phyloP scores from a whole-genome alignment of 768 basidiomycete species.

The Dioszegia hungarica region DNA sequence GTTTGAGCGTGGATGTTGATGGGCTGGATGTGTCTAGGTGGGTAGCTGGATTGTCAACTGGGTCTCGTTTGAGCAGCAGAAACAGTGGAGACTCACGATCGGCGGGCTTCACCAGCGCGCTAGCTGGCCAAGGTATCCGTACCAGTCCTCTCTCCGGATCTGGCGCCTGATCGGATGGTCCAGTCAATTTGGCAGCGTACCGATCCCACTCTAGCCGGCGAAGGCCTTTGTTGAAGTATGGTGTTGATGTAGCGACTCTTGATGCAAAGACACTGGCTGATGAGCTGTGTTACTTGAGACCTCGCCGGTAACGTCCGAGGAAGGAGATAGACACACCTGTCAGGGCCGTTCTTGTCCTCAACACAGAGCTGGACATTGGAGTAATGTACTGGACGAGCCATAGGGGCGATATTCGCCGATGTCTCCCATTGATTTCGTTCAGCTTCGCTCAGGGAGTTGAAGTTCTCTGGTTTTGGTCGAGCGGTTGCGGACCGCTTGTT shows the following conservation, averaged over 20 bases:
- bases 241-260: constrained; percentile 30
- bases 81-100: background rate
- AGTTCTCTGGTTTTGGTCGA: constrained; percentile 24
- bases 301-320: background rate
- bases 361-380: constrained; percentile 45
- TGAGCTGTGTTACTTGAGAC: background rate
- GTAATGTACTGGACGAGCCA: constrained; percentile 40
- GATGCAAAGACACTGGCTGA: constrained; percentile 33
- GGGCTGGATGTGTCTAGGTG: constrained; percentile 11
- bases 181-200: constrained; percentile 34
- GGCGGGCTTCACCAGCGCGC: background rate
- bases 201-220: constrained; percentile 31
- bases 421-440: too few species aligned
- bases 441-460: too few species aligned
- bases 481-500: constrained; percentile 28
- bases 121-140: constrained; percentile 28
- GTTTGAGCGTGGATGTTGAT: constrained; percentile 7
- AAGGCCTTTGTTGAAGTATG: constrained; percentile 26
- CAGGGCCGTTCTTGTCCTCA: constrained; percentile 21
- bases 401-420: constrained; percentile 20
- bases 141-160: constrained; percentile 20
- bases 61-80: background rate
- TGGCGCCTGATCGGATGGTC: constrained; percentile 8
- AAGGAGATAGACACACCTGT: constrained; percentile 9
- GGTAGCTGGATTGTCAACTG: background rate